Evolutionary conservation across 108 stramenopile species (phyloP), one percentile per base, ranked within the genome.

Genomic region (Pseudonitzschia pungens): DNA sequence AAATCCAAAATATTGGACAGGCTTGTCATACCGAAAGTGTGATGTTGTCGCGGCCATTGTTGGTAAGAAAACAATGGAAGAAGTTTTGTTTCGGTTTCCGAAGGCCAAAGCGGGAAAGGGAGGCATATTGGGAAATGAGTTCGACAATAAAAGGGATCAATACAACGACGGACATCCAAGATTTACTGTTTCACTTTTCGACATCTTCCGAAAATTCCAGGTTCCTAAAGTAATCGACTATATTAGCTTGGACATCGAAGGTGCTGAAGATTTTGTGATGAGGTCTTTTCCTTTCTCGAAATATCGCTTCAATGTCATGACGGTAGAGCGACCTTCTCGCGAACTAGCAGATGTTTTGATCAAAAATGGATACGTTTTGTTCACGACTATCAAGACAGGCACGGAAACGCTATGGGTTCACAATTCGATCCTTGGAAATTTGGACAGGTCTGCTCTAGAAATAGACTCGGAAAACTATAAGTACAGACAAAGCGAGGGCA

Each of bases 211-310:
- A 20, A 56, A 71, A 28, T 50, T 80, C 60, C 14, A 82, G 24
- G 86, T 77, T 18, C 89, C 89, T 31, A 69, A 33, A 8, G 32
- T 31, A 45, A 90, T 90, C 68, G 89, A 90, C 59, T 90, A 90
- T 64, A 28, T 90, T 26, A 78, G 76, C 14, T 65, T 90, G 48
- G 89, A 90, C 62, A 83, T 90, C 15, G 89, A 90, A 71, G 89
- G 89, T 5, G 89, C 89, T 3, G 89, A 90, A 72, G 72, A 72
- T 18, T 76, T 84, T 26, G 68, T 90, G 18, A 75, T 90, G 85
- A 43, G 62, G 40, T 72, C 56, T 10, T 87, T 90, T 72, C 89
- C 89, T 21, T 84, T 84, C 36, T 52, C 53, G 21, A 20, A 75
- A 5, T 87, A 87, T 71, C 75, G 60, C 1, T 62, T 90, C 69